Evolutionary conservation across 768 basidiomycete species (phyloP), one percentile per base, ranked within the genome.

Genomic region (Kwoniella sp.): DNA sequence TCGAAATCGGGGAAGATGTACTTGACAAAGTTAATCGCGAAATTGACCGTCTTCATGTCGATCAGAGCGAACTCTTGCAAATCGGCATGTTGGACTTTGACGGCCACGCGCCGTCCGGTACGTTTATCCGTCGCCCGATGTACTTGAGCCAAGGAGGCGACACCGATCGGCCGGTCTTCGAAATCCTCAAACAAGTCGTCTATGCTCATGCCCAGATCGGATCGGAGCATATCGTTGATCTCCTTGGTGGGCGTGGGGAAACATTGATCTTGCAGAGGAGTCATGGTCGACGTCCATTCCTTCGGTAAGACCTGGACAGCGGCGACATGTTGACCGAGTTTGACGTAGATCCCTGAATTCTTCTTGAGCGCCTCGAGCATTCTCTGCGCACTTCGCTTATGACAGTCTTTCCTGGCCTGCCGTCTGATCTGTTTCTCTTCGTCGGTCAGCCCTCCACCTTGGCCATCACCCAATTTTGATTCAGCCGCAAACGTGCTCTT

Each of bases 1-100:
- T 97, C 94, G 72, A 98, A 99, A 59, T 93, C 88, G 1, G 96
- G 96, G 80, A 98, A 98, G 85, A 92, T 87, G 65, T 86, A 86
- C 75, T 94, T 94, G 69, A 99, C 88, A 86, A 91, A 89, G 20
- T 88, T 88, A 88, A 85, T 83, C 5, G 82, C 81, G 57, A 82
- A 76, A 51, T 82, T 82, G 45, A 83, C 79, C 1, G 82, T 82
- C 17, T 76, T 70, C 68, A 82, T 80, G 63, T 99, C 96, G 51
- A 98, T 87, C 63, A 89, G 86, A 68, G 89, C 91, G 76, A 93
- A 99, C 78, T 97, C 94, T 15, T 89, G 87, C 1, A 99, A 84
- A 79, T 90, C 91, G 9, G 96, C 93, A 80, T 99, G 96, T 84
- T 97, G 93, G 2, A 82, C 68, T 58, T 82, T 82, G 56, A 98